Percentiles rank a stretch among this genome's conserved stretches.
phyloP scores from a whole-genome alignment of 192 early-diverging fungal species.

The Phlyctochytrium planicorne region DNA sequence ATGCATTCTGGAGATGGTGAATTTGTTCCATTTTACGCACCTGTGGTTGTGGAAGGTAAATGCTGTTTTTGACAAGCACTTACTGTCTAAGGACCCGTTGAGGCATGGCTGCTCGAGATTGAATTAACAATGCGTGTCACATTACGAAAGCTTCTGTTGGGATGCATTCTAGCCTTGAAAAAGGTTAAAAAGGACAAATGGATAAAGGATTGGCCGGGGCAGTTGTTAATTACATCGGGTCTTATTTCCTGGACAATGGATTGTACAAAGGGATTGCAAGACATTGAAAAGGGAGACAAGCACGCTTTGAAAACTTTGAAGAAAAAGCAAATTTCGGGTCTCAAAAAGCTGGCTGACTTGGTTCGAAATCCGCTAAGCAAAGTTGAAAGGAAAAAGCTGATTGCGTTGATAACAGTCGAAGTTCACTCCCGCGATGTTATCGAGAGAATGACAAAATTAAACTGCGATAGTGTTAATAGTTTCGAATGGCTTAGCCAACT shows the following conservation, averaged over 20 bases:
- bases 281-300: slow-evolving; percentile 61
- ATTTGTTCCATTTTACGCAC: slow-evolving; percentile 54
- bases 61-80: no score
- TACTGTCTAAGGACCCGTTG: slow-evolving; percentile 45
- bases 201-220: slow-evolving; percentile 63
- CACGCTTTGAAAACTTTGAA: slow-evolving; percentile 53
- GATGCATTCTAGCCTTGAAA: slow-evolving; percentile 49
- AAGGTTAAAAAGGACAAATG: slow-evolving; percentile 64
- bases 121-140: slow-evolving; percentile 54
- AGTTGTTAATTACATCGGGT: slow-evolving; percentile 56
- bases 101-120: slow-evolving; percentile 54
- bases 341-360: slow-evolving; percentile 59
- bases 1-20: slow-evolving; percentile 66
- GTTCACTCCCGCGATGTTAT: slow-evolving; percentile 65
- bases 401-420: slow-evolving; percentile 60
- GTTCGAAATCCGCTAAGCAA: slow-evolving; percentile 55
- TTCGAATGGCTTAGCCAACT: slow-evolving; percentile 65
- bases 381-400: slow-evolving; percentile 61
- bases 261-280: slow-evolving; percentile 55
- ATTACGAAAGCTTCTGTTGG: slow-evolving; percentile 49
- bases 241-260: slow-evolving; percentile 59
- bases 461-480: slow-evolving; percentile 48
- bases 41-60: slow-evolving; percentile 53
- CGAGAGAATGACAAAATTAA: slow-evolving; percentile 51
- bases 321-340: slow-evolving; percentile 55